These are phyloP conservation scores for Aristolochia contorta DNA, from an alignment of 164 flowering plant species.

Conservation along the genomic window DNA sequence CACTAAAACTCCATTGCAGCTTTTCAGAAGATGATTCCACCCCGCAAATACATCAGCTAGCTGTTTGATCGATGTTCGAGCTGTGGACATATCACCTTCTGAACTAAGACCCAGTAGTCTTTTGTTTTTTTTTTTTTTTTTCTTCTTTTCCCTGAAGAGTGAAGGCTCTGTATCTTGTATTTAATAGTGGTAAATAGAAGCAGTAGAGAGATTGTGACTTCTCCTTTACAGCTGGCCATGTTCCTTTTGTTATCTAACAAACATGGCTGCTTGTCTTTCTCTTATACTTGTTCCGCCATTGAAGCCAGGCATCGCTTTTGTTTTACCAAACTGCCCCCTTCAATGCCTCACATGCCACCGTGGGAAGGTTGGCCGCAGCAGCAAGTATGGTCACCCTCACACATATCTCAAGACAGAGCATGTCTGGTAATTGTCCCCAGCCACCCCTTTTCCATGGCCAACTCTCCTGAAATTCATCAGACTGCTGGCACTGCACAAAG, in stretches of 20 bases:
- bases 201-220: constrained; percentile 5
- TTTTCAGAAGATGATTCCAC: constrained; percentile 58
- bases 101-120: no score
- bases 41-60: constrained; percentile 53
- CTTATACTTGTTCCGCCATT: not conserved
- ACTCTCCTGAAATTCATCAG: no score
- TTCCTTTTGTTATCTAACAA: not conserved
- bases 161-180: not conserved
- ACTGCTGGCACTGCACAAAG: no score
- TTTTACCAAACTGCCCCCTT: not conserved
- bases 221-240: constrained; percentile 7
- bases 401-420: no score
- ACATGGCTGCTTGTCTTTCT: not conserved
- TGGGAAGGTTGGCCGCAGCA: not conserved
- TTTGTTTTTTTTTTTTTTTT: not conserved
- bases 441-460: no score
- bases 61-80: constrained; percentile 29
- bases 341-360: no score
- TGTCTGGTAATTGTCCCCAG: no score
- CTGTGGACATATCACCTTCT: no score
- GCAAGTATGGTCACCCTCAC: not conserved
- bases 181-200: constrained; percentile 17
- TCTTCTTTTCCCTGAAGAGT: not conserved
- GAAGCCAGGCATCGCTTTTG: not conserved
- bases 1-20: constrained; percentile 40